phyloP scores from a whole-genome alignment of 345 rosid species.

The Eucalyptus globulus region DNA sequence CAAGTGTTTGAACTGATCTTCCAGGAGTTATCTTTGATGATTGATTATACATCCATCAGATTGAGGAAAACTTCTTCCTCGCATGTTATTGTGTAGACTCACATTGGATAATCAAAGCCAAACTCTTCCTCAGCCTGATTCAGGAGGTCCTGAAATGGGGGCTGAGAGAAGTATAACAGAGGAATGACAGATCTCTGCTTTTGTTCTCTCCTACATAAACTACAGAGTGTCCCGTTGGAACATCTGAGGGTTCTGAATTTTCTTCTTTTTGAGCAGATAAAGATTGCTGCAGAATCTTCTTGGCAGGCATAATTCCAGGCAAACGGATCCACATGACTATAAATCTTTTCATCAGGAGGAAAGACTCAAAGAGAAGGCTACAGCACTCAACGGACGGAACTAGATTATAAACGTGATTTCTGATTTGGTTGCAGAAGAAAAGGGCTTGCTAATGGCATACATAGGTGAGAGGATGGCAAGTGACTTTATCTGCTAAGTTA shows the following conservation, averaged over 20 bases:
- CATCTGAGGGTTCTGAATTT: not conserved
- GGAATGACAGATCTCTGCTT: conserved; percentile 6
- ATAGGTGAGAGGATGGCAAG: not conserved
- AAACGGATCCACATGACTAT: not conserved
- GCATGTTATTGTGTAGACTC: conserved; percentile 22
- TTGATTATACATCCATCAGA: not conserved
- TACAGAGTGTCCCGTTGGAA: not conserved
- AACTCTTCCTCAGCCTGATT: conserved; percentile 18
- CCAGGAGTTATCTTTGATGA: not conserved
- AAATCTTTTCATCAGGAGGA: not conserved
- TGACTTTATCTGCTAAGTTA: not conserved
- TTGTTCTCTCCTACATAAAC: conserved; percentile 10
- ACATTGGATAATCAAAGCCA: conserved; percentile 21
- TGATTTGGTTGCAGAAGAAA: not conserved
- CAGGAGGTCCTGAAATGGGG: conserved; percentile 12
- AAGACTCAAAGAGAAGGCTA: not conserved
- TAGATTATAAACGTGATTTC: not conserved
- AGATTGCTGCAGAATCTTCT: not conserved
- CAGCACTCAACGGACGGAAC: not conserved
- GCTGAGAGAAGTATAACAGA: conserved; percentile 2
- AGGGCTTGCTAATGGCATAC: not conserved
- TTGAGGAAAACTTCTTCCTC: conserved; percentile 8
- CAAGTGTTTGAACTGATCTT: not conserved
- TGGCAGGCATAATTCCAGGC: not conserved
- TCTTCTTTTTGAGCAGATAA: not conserved